Percentiles rank a stretch among this genome's conserved stretches.
phyloP scores from a whole-genome alignment of 768 basidiomycete species.

The Tremella mesenterica region DNA sequence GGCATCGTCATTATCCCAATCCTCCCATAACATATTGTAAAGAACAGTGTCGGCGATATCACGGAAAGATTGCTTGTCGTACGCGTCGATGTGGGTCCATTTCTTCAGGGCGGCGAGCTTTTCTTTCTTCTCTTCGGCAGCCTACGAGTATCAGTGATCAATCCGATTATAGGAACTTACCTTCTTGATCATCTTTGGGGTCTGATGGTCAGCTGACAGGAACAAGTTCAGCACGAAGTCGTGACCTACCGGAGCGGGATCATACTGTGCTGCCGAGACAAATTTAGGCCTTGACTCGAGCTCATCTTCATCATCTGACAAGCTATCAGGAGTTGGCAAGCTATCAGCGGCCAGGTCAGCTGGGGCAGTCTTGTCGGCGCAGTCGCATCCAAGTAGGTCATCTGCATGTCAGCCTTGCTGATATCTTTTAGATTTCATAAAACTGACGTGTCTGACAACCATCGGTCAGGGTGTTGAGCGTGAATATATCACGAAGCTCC shows the following conservation, averaged over 20 bases:
- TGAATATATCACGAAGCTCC: conserved; percentile 86
- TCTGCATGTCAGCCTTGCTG: conserved; percentile 43
- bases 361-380: conserved; percentile 1
- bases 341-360: conserved; percentile 41
- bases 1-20: conserved; percentile 4
- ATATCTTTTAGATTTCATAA: neutral
- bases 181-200: conserved; percentile 29
- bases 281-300: conserved; percentile 25
- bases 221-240: neutral
- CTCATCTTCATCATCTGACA: conserved; percentile 19
- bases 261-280: conserved; percentile 34
- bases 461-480: conserved; percentile 62
- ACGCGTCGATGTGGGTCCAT: conserved; percentile 41
- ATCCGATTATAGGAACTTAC: conserved; percentile 10
- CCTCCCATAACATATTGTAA: conserved; percentile 26
- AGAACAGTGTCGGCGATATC: conserved; percentile 27
- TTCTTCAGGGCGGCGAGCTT: conserved; percentile 42
- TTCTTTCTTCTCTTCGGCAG: conserved; percentile 32
- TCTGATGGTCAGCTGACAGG: conserved; percentile 19
- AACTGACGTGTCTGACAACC: conserved; percentile 65
- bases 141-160: conserved; percentile 10
- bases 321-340: conserved; percentile 5
- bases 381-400: conserved; percentile 75
- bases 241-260: conserved; percentile 37
- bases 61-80: conserved; percentile 16